Evolutionary conservation across 257 asterid genomes (phyloP), one percentile per base, ranked within the genome.

Genomic region (Primulina eburnea): DNA sequence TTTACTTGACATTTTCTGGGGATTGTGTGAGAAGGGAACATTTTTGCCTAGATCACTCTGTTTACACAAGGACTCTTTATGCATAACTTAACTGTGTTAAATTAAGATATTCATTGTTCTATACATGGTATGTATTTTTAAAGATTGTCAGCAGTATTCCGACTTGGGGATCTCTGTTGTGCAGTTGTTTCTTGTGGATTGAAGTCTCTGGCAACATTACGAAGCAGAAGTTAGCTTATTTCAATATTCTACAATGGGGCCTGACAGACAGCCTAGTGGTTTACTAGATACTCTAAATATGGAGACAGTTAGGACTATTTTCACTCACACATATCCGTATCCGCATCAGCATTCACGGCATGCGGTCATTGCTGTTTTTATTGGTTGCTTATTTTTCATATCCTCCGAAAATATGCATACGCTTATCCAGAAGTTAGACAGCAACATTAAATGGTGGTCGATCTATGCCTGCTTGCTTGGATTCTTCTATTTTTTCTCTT

Each of bases 391-490:
- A 29, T 91, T 94, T 82, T 94, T 91, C 88, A 94, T 94, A 73
- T 94, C 99, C 47, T 94, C 99, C 14, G 99, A 91, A 73, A 94
- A 91, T 71, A 80, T 94, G 88, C 97, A 94, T 69, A 91, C 99
- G 4, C 99, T 94, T 77, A 73, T 94, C 76, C 97, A 91, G 87
- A 94, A 94, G 77, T 74, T 94, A 72, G 99, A 94, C 90, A 94
- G 95, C 96, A 94, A 94, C 77, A 68, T 91, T 30, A 94, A 94
- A 76, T 94, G 99, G 99, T 94, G 99, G 99, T 94, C 99, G 37
- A 94, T 94, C 96, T 94, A 94, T 38, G 97, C 92, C 32, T 94
- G 99, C 75, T 80, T 94, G 87, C 92, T 94, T 62, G 99, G 99
- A 50, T 94, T 91, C 89, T 94, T 94, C 88, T 94, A 94, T 78